Percentiles rank a stretch among this genome's conserved stretches.
phyloP scores from a whole-genome alignment of 495 filamentous ascomycete genomes.

The Neurospora sublineolata region DNA sequence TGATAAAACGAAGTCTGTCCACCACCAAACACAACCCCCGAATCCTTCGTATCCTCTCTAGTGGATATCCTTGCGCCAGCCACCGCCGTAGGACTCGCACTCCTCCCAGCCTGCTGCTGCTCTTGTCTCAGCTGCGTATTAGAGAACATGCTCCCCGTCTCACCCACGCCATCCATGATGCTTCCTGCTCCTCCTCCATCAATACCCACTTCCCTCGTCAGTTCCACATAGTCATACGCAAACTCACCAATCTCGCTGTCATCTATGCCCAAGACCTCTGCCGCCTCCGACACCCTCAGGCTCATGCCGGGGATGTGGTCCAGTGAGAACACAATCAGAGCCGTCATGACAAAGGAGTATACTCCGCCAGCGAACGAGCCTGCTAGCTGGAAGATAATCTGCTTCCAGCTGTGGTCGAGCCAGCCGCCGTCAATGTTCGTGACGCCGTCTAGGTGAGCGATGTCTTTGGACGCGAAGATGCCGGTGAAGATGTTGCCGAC shows the following conservation, averaged over 20 bases:
- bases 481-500: conserved; percentile 84
- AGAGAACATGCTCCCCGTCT: conserved; percentile 27
- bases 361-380: conserved; percentile 72
- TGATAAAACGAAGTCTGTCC: background rate
- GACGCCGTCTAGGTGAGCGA: conserved; percentile 75
- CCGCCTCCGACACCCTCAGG: conserved; percentile 70
- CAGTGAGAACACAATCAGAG: conserved; percentile 76
- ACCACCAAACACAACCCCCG: background rate
- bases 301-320: conserved; percentile 76
- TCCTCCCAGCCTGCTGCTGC: background rate
- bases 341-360: conserved; percentile 81
- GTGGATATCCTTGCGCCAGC: background rate
- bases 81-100: background rate
- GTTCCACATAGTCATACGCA: conserved; percentile 93
- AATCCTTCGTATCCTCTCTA: background rate
- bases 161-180: conserved; percentile 17
- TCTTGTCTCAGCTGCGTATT: background rate
- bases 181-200: conserved; percentile 13
- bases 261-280: conserved; percentile 85
- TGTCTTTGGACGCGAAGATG: conserved; percentile 88
- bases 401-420: conserved; percentile 83
- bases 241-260: conserved; percentile 96
- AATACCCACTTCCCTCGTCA: conserved; percentile 71
- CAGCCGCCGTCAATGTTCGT: conserved; percentile 70
- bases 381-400: conserved; percentile 79